Percentiles rank a stretch among this genome's conserved stretches.
Conservation (phyloP, 257 asterid species). For the Galeopsis tetrahit region DNA sequence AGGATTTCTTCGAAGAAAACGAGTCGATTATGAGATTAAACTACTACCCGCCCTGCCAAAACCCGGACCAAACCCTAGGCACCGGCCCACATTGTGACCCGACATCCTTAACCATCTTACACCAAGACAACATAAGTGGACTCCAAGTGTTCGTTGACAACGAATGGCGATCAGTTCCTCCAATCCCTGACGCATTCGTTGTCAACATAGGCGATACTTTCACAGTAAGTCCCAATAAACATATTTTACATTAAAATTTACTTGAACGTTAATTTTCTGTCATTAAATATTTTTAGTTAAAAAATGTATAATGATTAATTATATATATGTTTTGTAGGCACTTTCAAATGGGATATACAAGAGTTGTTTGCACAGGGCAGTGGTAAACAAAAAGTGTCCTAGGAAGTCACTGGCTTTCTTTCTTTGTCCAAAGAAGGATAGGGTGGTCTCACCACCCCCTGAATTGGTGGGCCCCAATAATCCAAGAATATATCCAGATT, state of each 20-base stretch:
- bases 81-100: constrained; percentile 90
- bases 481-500: constrained; percentile 72
- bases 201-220: constrained; percentile 88
- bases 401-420: constrained; percentile 83
- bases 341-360: constrained; percentile 77
- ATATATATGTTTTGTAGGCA: constrained; percentile 45
- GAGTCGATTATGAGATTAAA: constrained; percentile 78
- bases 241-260: neutral
- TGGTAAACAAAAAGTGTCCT: constrained; percentile 73
- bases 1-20: constrained; percentile 58
- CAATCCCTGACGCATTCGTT: constrained; percentile 57
- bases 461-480: constrained; percentile 70
- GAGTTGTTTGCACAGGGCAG: constrained; percentile 85
- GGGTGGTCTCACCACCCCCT: constrained; percentile 76
- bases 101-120: constrained; percentile 79
- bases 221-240: constrained; percentile 47
- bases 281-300: too few relatives aligned
- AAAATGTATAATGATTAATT: too few relatives aligned
- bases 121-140: constrained; percentile 74
- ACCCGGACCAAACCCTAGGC: constrained; percentile 72
- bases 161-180: constrained; percentile 65
- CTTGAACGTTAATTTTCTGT: too few relatives aligned
- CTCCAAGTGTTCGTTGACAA: constrained; percentile 74
- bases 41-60: constrained; percentile 73
- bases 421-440: constrained; percentile 73